Evolutionary conservation across 257 asterid species (phyloP).

Genomic region (Oldenlandia corymbosa): DNA sequence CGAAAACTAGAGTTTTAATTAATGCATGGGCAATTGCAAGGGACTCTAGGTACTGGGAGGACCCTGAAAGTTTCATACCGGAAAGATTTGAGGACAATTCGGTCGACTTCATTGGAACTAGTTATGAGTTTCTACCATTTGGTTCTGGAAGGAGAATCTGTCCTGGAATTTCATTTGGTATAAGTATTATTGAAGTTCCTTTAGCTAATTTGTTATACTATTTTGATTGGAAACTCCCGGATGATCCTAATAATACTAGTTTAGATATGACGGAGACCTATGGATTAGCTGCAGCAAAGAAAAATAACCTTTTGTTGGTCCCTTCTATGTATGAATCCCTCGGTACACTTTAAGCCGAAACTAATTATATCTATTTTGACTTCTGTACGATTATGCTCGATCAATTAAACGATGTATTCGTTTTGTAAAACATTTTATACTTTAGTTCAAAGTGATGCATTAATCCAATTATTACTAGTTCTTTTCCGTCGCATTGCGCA

Average conservation of each 20-base stretch:
- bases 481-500: too few species aligned
- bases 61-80: constrained; percentile 16
- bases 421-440: too few species aligned
- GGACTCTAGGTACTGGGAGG: constrained; percentile 21
- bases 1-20: constrained; percentile 2
- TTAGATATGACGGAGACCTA: constrained; percentile 17
- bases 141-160: constrained; percentile 32
- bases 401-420: too few species aligned
- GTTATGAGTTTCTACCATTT: constrained; percentile 26
- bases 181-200: constrained; percentile 16
- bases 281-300: constrained; percentile 1
- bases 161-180: constrained; percentile 12
- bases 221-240: constrained; percentile 28
- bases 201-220: constrained; percentile 18
- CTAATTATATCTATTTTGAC: too few species aligned
- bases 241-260: background rate
- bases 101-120: constrained; percentile 16
- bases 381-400: too few species aligned
- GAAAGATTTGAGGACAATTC: constrained; percentile 21
- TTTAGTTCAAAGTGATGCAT: too few species aligned
- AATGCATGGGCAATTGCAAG: constrained; percentile 24
- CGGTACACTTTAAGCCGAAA: too few species aligned
- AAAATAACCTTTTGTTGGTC: background rate
- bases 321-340: too few species aligned
- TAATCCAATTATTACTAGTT: too few species aligned